These are phyloP conservation scores for Neofusicoccum umdonicola DNA, from an alignment of 2,329 filamentous ascomycete species.

Conservation along the genomic window DNA sequence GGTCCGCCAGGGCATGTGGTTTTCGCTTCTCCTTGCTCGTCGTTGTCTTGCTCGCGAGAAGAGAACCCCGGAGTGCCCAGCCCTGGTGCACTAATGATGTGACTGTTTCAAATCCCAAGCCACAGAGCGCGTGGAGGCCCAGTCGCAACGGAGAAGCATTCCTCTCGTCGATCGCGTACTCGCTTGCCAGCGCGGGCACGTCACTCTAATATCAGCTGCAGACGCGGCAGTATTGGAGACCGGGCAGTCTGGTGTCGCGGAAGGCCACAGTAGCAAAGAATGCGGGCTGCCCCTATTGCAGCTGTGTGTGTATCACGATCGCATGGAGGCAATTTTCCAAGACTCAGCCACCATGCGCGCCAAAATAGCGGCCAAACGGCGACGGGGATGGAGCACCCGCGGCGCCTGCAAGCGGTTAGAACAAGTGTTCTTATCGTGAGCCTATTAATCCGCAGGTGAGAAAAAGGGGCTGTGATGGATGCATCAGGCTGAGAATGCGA, in stretches of 20 bases:
- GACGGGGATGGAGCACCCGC: not conserved
- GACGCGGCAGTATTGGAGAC: too few species aligned
- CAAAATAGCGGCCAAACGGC: constrained; percentile 6
- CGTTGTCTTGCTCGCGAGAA: not conserved
- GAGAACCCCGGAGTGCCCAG: not conserved
- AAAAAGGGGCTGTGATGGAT: constrained; percentile 3
- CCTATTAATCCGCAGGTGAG: not conserved
- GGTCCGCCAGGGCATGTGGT: too few species aligned
- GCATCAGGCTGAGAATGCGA: not conserved
- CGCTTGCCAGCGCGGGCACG: not conserved
- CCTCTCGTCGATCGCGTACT: not conserved
- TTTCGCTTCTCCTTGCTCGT: too few species aligned
- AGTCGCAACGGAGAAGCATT: not conserved
- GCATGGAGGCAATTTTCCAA: constrained; percentile 1
- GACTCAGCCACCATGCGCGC: constrained; percentile 1
- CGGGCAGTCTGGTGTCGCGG: not conserved
- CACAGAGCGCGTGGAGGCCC: not conserved
- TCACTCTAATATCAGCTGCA: not conserved
- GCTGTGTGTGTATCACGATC: not conserved
- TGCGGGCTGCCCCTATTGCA: not conserved
- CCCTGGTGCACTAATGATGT: not conserved
- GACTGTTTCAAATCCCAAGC: not conserved
- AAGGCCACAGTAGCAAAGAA: not conserved
- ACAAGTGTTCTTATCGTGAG: not conserved
- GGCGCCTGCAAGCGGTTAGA: not conserved